Conservation (phyloP, 371 early-diverging fungal species). For the Mucor ambiguus region DNA sequence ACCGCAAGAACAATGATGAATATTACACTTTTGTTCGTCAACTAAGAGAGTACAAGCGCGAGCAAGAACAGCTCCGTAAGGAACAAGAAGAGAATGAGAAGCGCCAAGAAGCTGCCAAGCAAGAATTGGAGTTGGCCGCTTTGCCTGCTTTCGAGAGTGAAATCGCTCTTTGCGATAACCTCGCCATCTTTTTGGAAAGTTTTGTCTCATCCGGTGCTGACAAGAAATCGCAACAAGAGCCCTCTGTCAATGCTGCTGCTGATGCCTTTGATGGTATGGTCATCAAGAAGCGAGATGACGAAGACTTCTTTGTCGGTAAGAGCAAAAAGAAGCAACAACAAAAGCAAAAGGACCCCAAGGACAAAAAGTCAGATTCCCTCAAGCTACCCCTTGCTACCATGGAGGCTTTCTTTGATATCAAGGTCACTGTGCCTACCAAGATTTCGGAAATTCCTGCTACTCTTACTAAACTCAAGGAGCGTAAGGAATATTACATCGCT, state of each 20-base stretch:
- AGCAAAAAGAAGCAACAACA: conserved; percentile 45
- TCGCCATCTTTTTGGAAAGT: conserved; percentile 72
- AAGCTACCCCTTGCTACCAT: conserved; percentile 83
- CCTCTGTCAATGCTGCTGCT: conserved; percentile 23
- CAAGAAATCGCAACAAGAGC: conserved; percentile 31
- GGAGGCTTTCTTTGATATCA: conserved; percentile 80
- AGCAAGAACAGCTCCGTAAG: conserved; percentile 66
- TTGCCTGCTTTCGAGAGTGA: conserved; percentile 89
- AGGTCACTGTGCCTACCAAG: conserved; percentile 81
- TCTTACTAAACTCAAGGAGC: conserved; percentile 72
- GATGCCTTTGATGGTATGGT: conserved; percentile 64
- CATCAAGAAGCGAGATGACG: conserved; percentile 78
- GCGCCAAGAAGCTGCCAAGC: conserved; percentile 62
- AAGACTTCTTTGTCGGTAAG: conserved; percentile 66
- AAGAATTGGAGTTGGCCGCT: conserved; percentile 85
- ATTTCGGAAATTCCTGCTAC: conserved; percentile 71
- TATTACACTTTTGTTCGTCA: conserved; percentile 77
- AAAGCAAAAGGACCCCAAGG: conserved; percentile 52
- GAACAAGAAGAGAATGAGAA: conserved; percentile 70
- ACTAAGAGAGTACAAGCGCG: conserved; percentile 68
- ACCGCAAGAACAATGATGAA: conserved; percentile 77
- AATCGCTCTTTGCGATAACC: conserved; percentile 78
- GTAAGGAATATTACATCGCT: conserved; percentile 70
- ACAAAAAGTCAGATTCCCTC: conserved; percentile 68
- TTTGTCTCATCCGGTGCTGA: conserved; percentile 28